Base-by-base conservation (phyloP, 1,284 basidiomycete species). In the Ceratobasidium sp. region DNA sequence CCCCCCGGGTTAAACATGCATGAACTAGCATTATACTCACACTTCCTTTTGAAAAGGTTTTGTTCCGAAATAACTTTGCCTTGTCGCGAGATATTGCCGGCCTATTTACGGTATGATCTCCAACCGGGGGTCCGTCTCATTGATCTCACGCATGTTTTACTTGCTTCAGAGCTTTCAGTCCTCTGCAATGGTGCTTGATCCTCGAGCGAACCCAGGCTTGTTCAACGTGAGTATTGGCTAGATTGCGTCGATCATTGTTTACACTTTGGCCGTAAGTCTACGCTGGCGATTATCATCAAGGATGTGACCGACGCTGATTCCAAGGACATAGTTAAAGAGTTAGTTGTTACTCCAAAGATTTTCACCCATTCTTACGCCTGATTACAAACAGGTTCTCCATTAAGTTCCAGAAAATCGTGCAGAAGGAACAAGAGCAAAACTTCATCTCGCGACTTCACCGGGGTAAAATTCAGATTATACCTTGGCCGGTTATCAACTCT, bases 51-150 rank as follows among this genome's bases (percentile, higher is more conserved):
- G 12, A 22, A 2, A 29, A 62, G 85, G 84, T 87, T 0, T 77
- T 88, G 0, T 87, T 87, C 77, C 81, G 86, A 4, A 88, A 88
- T 70, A 87, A 88, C 70, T 88, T 87, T 70, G 85, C 85, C 0
- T 75, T 87, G 1, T 62, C 58, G n/a, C 62, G 72, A n/a, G 73
- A 74, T 50, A 86, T 88, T 35, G 80, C 83, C 3, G 84, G 83
- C 0, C 79, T 87, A 0, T 88, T 88, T 71, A 70, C 69, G 17
- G 72, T 73, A 25, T 12, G 22, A 34, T 29, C 15, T 38, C 12
- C 3, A 27, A 35, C 25, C 22, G 32, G 10, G 2, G 20, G 3
- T 27, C 34, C 25, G 17, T 22, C 1, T 8, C 0, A 7, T 13
- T 27, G 29, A 13, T 15, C 27, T 55, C 17, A 38, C 22, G 22